Base-by-base conservation (phyloP, 148 eudicot species). In the Persicaria tinctoria region DNA sequence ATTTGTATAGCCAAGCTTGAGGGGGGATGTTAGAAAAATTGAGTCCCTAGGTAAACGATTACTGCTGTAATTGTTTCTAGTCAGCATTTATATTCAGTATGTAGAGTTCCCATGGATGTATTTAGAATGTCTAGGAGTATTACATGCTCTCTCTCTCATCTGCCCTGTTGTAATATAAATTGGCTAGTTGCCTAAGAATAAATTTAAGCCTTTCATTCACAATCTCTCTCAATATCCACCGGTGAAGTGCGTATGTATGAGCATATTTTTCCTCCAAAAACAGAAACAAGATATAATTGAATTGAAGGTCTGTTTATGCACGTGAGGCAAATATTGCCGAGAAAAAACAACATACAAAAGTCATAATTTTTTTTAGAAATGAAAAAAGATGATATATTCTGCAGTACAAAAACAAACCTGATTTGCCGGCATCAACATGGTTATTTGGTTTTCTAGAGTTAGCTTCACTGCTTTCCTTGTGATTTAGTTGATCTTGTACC, bases 381-480 rank as follows among this genome's bases (percentile, higher is more conserved):
- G 72, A 17, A 69, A 44, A 68, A 68, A 18, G 53, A 18, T 11
- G 11, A 8, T 23, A 46, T 17, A 5, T 48, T 71, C 20, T 48
- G 7, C 23, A 71, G 44, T 48, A 8, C 48, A 46, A 17, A 50
- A 48, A 71, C 41, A 47, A 50, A 71, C 74, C 74, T 71, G 74
- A 50, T 71, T 71, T 71, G 54, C 55, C 38, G 48, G 74, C 54
- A 47, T 46, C 74, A 71, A 47, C 55, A 46, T 71, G 55, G 13
- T 48, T 66, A 41, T 66, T 66, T 41, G 47, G 46, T 66, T 66
- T 27, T 55, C 41, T 18, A 71, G 32, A 74, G 62, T 78, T 85
- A 91, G 97, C 97, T 90, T 90, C 91, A 81, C 41, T 77, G 73
- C 69, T 77, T 78, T 81, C 87, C 60, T 76, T 80, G 11, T 80